These are phyloP conservation scores for Boletus rubroflammeus DNA, from an alignment of 768 basidiomycete species.

Conservation along the genomic window DNA sequence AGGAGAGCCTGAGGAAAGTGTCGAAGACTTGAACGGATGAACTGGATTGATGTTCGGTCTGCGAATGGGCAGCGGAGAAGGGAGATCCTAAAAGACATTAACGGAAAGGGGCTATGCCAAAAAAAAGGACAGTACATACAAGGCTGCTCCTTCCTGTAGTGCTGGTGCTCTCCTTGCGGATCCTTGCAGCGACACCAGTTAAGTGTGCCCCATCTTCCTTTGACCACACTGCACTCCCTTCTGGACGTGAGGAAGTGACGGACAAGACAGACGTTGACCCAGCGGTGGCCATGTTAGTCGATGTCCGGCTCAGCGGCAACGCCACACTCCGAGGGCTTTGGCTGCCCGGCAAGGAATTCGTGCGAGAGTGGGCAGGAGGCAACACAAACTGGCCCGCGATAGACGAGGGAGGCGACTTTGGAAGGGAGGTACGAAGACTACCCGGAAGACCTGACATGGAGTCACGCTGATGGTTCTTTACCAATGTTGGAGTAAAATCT, in stretches of 20 bases:
- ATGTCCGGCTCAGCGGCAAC: conserved; percentile 34
- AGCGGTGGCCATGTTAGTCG: conserved; percentile 29
- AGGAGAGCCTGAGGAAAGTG: conserved; percentile 47
- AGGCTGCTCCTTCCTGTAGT: conserved; percentile 33
- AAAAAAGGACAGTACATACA: conserved; percentile 8
- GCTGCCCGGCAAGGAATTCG: conserved; percentile 36
- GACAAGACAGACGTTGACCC: conserved; percentile 40
- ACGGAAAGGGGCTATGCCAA: background rate
- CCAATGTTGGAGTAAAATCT: conserved; percentile 69
- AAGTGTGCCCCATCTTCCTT: conserved; percentile 35
- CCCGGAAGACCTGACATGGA: conserved; percentile 44
- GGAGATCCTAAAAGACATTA: conserved; percentile 32
- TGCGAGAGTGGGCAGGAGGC: conserved; percentile 34
- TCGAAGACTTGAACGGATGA: conserved; percentile 49
- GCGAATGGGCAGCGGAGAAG: conserved; percentile 44
- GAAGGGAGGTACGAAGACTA: conserved; percentile 43
- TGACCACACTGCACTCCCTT: conserved; percentile 34
- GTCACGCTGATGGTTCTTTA: conserved; percentile 60
- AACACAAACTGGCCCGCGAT: conserved; percentile 46
- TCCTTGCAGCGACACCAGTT: conserved; percentile 39
- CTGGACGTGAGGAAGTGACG: conserved; percentile 39
- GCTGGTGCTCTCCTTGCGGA: conserved; percentile 51
- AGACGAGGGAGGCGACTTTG: conserved; percentile 43
- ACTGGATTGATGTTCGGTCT: conserved; percentile 39
- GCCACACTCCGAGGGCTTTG: conserved; percentile 35